phyloP scores from a whole-genome alignment of 257 asterid genomes.

The Solanum verrucosum region DNA sequence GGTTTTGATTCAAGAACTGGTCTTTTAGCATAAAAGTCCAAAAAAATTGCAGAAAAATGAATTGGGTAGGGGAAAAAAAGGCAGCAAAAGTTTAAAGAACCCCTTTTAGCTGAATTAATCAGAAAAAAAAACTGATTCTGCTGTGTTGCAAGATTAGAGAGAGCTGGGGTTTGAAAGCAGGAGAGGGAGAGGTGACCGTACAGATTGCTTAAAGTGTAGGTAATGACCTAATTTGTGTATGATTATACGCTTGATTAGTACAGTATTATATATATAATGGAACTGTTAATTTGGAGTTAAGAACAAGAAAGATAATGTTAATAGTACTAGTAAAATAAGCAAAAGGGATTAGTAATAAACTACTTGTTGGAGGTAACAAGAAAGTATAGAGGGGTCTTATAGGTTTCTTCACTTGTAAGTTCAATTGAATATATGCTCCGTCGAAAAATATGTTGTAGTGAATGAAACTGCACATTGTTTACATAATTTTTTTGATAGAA shows the following conservation, averaged over 20 bases:
- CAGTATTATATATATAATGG: neutral
- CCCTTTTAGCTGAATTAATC: neutral
- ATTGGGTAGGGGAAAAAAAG: neutral
- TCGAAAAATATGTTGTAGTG: rapidly evolving
- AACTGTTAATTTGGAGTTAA: neutral
- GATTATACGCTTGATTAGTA: neutral
- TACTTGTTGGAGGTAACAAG: neutral
- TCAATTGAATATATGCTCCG: neutral
- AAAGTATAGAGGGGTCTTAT: neutral
- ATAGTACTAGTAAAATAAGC: neutral
- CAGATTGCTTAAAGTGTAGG: neutral
- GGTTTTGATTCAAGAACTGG: neutral
- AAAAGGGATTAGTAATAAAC: neutral
- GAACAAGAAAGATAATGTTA: neutral
- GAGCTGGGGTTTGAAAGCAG: neutral
- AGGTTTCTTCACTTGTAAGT: neutral
- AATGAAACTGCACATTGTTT: rapidly evolving
- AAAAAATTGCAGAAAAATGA: neutral
- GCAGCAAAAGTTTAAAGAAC: neutral
- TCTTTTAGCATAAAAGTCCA: neutral
- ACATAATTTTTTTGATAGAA: no score
- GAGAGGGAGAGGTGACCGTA: conserved; percentile 1
- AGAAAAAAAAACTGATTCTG: neutral
- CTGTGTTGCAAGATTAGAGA: neutral
- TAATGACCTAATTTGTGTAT: neutral